These are phyloP conservation scores for Parachaetomium inaequale DNA, from an alignment of 495 filamentous ascomycete genomes.

Conservation along the genomic window DNA sequence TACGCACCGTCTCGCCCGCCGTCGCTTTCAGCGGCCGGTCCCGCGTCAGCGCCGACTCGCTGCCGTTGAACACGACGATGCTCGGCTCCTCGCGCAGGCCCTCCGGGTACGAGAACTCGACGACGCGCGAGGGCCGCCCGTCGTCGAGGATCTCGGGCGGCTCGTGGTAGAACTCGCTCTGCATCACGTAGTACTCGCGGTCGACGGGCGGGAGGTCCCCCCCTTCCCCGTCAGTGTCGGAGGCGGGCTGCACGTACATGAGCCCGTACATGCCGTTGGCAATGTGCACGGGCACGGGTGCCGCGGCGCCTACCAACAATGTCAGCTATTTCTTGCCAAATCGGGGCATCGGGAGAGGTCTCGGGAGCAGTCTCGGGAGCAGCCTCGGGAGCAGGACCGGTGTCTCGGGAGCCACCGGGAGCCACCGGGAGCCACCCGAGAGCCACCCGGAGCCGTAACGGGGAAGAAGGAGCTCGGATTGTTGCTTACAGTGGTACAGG, in stretches of 20 bases:
- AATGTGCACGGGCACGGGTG: slow-evolving; percentile 16
- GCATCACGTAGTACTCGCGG: slow-evolving; percentile 19
- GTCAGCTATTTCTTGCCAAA: too few species aligned
- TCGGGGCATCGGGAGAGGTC: too few species aligned
- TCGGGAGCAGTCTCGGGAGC: too few species aligned
- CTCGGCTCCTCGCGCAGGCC: slow-evolving; percentile 9
- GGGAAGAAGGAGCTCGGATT: too few species aligned
- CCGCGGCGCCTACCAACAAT: too few species aligned
- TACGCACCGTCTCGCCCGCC: slow-evolving; percentile 2
- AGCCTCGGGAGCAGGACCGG: too few species aligned
- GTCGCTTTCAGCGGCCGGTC: slow-evolving; percentile 9
- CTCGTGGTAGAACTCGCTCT: slow-evolving; percentile 19
- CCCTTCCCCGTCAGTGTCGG: too few species aligned
- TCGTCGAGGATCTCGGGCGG: slow-evolving; percentile 9
- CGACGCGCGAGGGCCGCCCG: not conserved
- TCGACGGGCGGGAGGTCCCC: slow-evolving; percentile 5
- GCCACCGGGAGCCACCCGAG: too few species aligned
- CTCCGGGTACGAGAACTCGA: slow-evolving; percentile 15
- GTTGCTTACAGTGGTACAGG: slow-evolving; percentile 17
- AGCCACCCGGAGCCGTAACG: too few species aligned
- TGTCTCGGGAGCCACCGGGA: too few species aligned
- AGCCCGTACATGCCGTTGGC: slow-evolving; percentile 20
- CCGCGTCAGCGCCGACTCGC: slow-evolving; percentile 11
- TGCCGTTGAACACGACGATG: slow-evolving; percentile 11
- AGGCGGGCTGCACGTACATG: slow-evolving; percentile 13